These are phyloP conservation scores for Phlyctochytrium bullatum DNA, from an alignment of 192 early-diverging fungal genomes.

Conservation along the genomic window DNA sequence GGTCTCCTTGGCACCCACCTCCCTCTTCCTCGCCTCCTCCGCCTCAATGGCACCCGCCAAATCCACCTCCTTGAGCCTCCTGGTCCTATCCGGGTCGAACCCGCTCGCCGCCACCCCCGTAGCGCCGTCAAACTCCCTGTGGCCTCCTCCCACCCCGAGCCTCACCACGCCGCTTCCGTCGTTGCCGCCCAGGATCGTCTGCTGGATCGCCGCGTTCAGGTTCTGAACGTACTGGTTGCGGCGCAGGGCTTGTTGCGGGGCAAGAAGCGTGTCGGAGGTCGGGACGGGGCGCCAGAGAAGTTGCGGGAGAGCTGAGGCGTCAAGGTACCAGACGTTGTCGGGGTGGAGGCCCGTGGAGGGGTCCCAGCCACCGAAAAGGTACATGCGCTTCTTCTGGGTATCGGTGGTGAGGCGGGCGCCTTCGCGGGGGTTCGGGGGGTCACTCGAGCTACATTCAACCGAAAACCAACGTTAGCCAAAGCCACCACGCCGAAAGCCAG, in stretches of 20 bases:
- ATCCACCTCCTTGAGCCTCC: neutral
- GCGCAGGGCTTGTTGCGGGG: neutral
- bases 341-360: neutral
- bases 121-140: too few relatives aligned
- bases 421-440: neutral
- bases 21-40: neutral
- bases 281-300: neutral
- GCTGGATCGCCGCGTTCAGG: neutral
- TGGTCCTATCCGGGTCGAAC: neutral
- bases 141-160: too few relatives aligned
- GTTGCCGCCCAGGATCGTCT: neutral
- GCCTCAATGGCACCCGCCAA: neutral
- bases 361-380: constrained; percentile 9
- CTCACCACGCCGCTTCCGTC: too few relatives aligned
- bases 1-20: neutral
- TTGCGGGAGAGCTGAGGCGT: neutral
- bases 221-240: neutral
- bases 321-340: neutral
- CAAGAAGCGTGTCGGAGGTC: neutral
- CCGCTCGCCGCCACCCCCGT: too few relatives aligned
- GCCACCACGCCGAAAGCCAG: neutral
- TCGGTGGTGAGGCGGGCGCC: constrained; percentile 7
- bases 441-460: neutral
- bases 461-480: neutral
- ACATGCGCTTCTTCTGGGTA: neutral